Base-by-base conservation (phyloP, 2,329 filamentous ascomycete genomes). In the Tolypocladium tropicale region DNA sequence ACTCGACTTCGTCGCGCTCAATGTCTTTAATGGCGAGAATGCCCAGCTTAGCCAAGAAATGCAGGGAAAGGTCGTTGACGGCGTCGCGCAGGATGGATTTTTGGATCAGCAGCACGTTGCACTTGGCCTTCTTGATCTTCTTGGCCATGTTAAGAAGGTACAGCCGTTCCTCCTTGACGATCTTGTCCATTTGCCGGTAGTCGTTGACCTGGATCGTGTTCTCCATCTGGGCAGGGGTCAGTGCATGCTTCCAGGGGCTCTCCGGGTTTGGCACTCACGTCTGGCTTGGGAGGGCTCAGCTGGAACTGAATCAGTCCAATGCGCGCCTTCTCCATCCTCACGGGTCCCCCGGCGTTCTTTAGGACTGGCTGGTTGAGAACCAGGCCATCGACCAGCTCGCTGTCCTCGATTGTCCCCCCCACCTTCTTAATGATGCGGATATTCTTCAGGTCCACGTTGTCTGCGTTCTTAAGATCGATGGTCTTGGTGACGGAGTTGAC, bases 121-220 rank as follows among this genome's bases (percentile, higher is more conserved):
- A 99, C 80, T 97, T 99, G 64, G 94, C 92, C 82, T 97, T 99
- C 78, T 97, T 96, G 75, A 99, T 99, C 82, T 97, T 99, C 84
- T 99, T 97, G 70, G 95, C 92, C 84, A 99, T 89, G 79, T 97
- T 97, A 57, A 99, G 83, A 61, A 99, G 84, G 75, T 99, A 99
- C 64, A 94, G 89, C 64, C 94, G 90, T 79, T 99, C 94, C 77
- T 99, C 94, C 78, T 99, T 99, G 65, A 99, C 83, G 63, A 99
- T 99, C 82, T 97, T 99, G 80, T 99, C 94, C 94, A 99, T 99
- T 73, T 99, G 94, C 69, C 94, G 84, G 81, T 99, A 99, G 78
- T 99, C 94, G 74, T 99, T 99, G 68, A 99, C 94, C 34, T 95
- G 87, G 62, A 99, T 97, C 69, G 95, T 94, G 77, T 99, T 99